Evolutionary conservation across 139 green algal genomes (phyloP).

Genomic region (Auxenochlorella pyrenoidosa): DNA sequence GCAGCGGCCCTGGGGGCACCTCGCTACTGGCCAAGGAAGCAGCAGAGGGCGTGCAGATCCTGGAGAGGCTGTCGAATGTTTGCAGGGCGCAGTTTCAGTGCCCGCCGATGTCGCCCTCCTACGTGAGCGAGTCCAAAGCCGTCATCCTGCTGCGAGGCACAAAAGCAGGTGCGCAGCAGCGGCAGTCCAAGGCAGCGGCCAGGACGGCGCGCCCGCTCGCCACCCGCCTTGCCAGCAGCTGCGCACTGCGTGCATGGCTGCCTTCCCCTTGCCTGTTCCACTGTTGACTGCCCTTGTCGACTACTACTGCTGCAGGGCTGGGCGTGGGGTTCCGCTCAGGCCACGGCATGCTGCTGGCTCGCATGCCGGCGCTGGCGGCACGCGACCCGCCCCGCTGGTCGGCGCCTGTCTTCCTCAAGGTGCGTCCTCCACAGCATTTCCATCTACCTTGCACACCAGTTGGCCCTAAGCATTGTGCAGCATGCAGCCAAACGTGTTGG

Average conservation of each 20-base stretch:
- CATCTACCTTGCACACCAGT: neutral
- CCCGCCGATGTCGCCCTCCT: neutral
- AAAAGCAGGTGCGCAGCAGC: neutral
- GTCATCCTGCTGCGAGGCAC: slow-evolving; percentile 13
- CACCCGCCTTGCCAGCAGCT: neutral
- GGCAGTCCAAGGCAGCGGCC: neutral
- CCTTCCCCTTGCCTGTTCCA: neutral
- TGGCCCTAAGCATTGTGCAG: no score
- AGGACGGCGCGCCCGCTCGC: neutral
- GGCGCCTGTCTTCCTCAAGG: slow-evolving; percentile 11
- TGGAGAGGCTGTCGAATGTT: neutral
- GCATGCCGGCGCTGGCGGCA: neutral
- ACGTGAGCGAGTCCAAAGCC: slow-evolving; percentile 6
- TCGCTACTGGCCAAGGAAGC: neutral
- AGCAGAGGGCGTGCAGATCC: neutral
- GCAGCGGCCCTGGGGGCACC: neutral
- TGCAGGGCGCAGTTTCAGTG: slow-evolving; percentile 2
- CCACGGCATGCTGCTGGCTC: slow-evolving; percentile 4
- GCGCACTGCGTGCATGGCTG: neutral
- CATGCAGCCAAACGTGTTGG: neutral
- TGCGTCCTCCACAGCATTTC: neutral
- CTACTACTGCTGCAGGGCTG: neutral
- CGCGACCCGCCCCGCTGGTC: slow-evolving; percentile 17
- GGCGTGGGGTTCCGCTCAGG: neutral
- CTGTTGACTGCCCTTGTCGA: neutral